These are phyloP conservation scores for Phytophthora kernoviae DNA, from an alignment of 352 stramenopile genomes.

Conservation along the genomic window DNA sequence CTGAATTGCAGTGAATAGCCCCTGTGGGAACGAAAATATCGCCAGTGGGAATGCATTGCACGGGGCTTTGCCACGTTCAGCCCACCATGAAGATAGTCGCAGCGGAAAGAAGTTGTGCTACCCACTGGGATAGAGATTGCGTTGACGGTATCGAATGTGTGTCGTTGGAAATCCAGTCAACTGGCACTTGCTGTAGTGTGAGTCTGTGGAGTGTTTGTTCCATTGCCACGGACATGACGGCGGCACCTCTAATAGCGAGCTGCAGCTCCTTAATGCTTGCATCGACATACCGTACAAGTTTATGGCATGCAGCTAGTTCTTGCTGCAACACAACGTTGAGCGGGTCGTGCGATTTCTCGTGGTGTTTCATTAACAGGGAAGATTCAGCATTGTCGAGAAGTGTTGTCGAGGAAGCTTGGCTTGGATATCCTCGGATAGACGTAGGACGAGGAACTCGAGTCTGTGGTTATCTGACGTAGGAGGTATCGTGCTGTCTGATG, in stretches of 20 bases:
- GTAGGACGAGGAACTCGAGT: slow-evolving; percentile 22
- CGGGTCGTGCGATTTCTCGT: slow-evolving; percentile 37
- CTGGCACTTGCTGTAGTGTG: slow-evolving; percentile 52
- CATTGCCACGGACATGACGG: slow-evolving; percentile 56
- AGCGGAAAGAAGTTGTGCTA: slow-evolving; percentile 60
- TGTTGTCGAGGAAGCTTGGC: slow-evolving; percentile 16
- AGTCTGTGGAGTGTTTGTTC: slow-evolving; percentile 67
- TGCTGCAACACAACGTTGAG: slow-evolving; percentile 72
- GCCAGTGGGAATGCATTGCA: slow-evolving; percentile 56
- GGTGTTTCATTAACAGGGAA: background rate
- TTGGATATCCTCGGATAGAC: slow-evolving; percentile 28
- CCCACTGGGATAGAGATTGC: slow-evolving; percentile 58
- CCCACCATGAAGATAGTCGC: slow-evolving; percentile 69
- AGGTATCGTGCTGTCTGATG: background rate
- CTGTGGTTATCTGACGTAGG: background rate
- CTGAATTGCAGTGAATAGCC: slow-evolving; percentile 78
- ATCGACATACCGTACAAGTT: slow-evolving; percentile 46
- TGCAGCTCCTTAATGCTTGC: slow-evolving; percentile 49
- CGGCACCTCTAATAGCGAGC: slow-evolving; percentile 59
- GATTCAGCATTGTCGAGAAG: slow-evolving; percentile 12
- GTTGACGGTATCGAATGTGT: slow-evolving; percentile 27
- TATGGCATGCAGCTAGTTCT: slow-evolving; percentile 59
- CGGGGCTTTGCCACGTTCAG: slow-evolving; percentile 22
- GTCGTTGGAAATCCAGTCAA: slow-evolving; percentile 40
- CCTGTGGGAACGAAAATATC: slow-evolving; percentile 76